These are phyloP conservation scores for Emericellopsis terricola DNA, from an alignment of 495 filamentous ascomycete species.

Conservation along the genomic window DNA sequence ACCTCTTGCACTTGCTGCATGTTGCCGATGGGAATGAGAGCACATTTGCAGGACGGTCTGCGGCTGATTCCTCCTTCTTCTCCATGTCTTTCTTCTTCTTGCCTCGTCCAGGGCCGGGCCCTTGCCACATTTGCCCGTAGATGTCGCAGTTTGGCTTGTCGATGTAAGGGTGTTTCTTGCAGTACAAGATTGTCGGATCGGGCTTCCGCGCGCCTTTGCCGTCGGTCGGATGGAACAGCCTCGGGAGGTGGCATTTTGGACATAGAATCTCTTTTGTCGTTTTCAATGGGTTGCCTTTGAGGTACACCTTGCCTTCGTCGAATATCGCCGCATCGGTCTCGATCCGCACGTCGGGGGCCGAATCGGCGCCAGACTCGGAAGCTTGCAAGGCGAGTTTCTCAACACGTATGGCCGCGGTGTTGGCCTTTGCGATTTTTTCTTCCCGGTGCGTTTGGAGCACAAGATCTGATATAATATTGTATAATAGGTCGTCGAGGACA, in stretches of 20 bases:
- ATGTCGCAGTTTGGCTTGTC: constrained; percentile 60
- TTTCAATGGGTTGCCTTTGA: constrained; percentile 61
- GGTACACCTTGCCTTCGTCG: constrained; percentile 49
- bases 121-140: constrained; percentile 57
- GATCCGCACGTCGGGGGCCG: constrained; percentile 31
- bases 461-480: constrained; percentile 56
- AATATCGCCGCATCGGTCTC: constrained; percentile 56
- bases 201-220: constrained; percentile 41
- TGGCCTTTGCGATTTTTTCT: constrained; percentile 53
- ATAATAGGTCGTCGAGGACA: constrained; percentile 48
- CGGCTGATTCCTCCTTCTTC: constrained; percentile 39
- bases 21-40: constrained; percentile 45
- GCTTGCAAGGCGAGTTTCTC: constrained; percentile 45
- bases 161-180: constrained; percentile 57
- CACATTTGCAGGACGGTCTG: constrained; percentile 30
- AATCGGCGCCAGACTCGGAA: constrained; percentile 21
- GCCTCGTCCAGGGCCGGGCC: constrained; percentile 30
- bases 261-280: constrained; percentile 55
- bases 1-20: constrained; percentile 34
- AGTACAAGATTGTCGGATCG: constrained; percentile 50
- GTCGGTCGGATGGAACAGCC: constrained; percentile 42
- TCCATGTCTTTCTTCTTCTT: constrained; percentile 43
- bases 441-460: constrained; percentile 54
- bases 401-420: constrained; percentile 53
- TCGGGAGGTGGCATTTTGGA: constrained; percentile 45